Evolutionary conservation across 2,329 filamentous ascomycete species (phyloP).

Genomic region (Aspergillus piperis): DNA sequence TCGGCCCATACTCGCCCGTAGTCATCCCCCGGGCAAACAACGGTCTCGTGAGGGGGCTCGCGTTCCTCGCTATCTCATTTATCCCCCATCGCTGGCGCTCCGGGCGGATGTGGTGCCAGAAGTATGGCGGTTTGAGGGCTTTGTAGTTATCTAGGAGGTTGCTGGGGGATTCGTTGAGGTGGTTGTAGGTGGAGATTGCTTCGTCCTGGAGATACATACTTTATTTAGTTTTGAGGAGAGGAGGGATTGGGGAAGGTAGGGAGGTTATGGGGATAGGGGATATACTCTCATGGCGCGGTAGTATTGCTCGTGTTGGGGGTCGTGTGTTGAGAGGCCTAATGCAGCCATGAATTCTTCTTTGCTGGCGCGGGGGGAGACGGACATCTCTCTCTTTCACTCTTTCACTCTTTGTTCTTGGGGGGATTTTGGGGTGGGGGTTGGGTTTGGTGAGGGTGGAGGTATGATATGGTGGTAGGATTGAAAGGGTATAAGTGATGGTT

Average conservation of each 20-base stretch:
- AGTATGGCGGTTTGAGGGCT: conserved; percentile 43
- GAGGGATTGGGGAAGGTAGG: not conserved
- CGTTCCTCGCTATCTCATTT: conserved; percentile 45
- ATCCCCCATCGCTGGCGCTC: conserved; percentile 47
- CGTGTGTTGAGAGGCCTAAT: conserved; percentile 42
- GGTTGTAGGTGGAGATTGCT: conserved; percentile 47
- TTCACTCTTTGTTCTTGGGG: not conserved
- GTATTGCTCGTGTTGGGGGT: conserved; percentile 46
- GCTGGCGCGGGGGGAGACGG: conserved; percentile 46
- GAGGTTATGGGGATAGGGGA: too few relatives aligned
- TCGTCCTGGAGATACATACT: conserved; percentile 30
- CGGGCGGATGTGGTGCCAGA: conserved; percentile 50
- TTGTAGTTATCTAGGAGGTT: conserved; percentile 45
- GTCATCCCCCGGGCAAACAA: conserved; percentile 45
- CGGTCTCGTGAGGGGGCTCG: conserved; percentile 39
- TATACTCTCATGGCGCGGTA: conserved; percentile 49
- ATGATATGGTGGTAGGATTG: too few relatives aligned
- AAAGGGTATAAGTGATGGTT: too few relatives aligned
- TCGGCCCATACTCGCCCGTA: conserved; percentile 47
- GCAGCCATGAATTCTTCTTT: conserved; percentile 52
- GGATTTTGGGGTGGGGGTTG: not conserved
- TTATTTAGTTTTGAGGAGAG: not conserved
- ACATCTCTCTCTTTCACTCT: not conserved
- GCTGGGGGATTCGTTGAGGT: conserved; percentile 43
- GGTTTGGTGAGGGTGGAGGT: not conserved